phyloP scores from a whole-genome alignment of 2,329 filamentous ascomycete species.

The Cladobotryum mycophilum region DNA sequence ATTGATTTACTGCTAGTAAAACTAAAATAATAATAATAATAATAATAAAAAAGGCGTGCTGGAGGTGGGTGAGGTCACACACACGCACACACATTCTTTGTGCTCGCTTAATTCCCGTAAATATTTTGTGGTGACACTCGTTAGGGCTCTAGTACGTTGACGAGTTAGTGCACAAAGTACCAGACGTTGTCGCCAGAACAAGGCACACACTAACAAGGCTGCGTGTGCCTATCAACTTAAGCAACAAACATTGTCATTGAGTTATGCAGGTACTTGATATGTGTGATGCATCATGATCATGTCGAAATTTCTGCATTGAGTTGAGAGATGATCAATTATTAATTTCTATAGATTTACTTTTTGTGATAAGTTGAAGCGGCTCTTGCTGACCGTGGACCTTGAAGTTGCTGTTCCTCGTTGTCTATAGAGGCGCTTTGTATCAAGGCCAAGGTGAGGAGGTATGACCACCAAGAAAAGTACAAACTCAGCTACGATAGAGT shows the following conservation, averaged over 20 bases:
- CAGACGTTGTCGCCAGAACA: background rate
- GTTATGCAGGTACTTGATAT: too few species aligned
- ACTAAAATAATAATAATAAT: too few species aligned
- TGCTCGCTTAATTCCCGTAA: constrained; percentile 13
- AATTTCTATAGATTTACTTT: too few species aligned
- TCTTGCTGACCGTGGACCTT: too few species aligned
- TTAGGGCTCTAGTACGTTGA: constrained; percentile 18
- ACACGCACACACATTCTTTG: background rate
- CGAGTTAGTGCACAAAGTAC: constrained; percentile 12
- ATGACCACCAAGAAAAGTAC: constrained; percentile 5
- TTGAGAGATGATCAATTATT: too few species aligned
- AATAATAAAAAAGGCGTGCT: background rate
- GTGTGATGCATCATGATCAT: too few species aligned
- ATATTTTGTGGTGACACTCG: constrained; percentile 20
- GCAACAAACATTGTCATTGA: too few species aligned
- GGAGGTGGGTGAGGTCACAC: background rate
- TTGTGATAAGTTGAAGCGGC: too few species aligned
- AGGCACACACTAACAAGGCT: background rate
- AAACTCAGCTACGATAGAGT: constrained; percentile 9
- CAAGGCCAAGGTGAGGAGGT: background rate
- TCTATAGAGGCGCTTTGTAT: background rate
- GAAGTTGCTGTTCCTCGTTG: too few species aligned
- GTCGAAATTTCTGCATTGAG: too few species aligned
- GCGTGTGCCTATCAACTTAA: too few species aligned
- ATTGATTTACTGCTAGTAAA: too few species aligned